These are phyloP conservation scores for Mycena leptocephala DNA, from an alignment of 768 basidiomycete genomes.

Conservation along the genomic window DNA sequence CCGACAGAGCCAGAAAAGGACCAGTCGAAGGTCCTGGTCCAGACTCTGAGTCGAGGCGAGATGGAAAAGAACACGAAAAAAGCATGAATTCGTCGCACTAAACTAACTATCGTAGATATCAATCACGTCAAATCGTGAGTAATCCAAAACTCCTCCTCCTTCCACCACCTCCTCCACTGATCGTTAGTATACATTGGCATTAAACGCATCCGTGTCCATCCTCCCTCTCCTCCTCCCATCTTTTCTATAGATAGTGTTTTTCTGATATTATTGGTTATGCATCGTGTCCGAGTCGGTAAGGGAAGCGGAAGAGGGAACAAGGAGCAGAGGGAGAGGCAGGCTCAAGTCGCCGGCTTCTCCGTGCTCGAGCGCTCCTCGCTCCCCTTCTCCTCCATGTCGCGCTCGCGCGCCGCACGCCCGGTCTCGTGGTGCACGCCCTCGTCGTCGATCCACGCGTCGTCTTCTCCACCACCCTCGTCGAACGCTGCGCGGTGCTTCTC, in stretches of 20 bases:
- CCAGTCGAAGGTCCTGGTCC: neutral
- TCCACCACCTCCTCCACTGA: neutral
- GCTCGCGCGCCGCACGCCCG: slow-evolving; percentile 18
- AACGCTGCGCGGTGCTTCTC: slow-evolving; percentile 88
- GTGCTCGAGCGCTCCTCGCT: slow-evolving; percentile 36
- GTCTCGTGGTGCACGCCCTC: slow-evolving; percentile 28
- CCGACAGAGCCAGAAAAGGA: neutral
- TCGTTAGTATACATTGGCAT: neutral
- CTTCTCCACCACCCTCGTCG: slow-evolving; percentile 81
- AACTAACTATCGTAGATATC: neutral
- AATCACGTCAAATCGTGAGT: neutral
- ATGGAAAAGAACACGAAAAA: neutral
- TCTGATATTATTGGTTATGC: neutral
- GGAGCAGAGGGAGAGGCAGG: neutral
- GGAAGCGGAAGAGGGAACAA: neutral
- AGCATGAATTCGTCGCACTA: neutral
- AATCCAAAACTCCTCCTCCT: neutral
- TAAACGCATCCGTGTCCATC: neutral
- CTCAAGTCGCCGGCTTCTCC: slow-evolving; percentile 26
- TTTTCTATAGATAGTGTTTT: neutral
- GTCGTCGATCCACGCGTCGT: slow-evolving; percentile 51
- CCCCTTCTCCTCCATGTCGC: slow-evolving; percentile 31
- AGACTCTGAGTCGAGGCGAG: neutral
- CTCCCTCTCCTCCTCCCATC: neutral
- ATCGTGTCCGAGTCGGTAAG: neutral